Conservation (phyloP, 1,284 basidiomycete species). For the Schizophyllum commune region DNA sequence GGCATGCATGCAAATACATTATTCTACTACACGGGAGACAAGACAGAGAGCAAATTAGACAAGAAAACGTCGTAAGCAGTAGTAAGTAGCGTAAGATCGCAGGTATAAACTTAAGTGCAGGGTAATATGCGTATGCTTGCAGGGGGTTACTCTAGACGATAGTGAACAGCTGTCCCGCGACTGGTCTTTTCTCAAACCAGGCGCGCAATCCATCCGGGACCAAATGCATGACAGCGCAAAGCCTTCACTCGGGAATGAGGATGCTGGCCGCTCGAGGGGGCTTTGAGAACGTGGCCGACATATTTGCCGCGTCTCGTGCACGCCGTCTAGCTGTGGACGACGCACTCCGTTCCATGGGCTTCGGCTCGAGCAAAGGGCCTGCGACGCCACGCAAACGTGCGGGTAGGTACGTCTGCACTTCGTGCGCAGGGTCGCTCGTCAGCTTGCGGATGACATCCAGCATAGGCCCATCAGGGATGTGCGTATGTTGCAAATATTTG, state of each 20-base stretch:
- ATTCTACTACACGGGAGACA: not conserved
- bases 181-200: not conserved
- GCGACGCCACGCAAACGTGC: constrained; percentile 8
- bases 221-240: not conserved
- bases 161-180: not conserved
- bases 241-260: not conserved
- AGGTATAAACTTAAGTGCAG: not conserved
- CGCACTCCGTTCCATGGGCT: constrained; percentile 2
- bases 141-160: not conserved
- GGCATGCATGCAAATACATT: not conserved
- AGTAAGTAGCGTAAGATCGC: not conserved
- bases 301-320: constrained; percentile 2
- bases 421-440: constrained; percentile 37
- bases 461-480: constrained; percentile 19
- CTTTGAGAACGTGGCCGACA: constrained; percentile 12
- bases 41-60: not conserved
- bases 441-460: constrained; percentile 32
- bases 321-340: not conserved
- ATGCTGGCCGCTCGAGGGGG: constrained; percentile 8
- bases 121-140: not conserved
- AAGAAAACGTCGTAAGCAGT: not conserved
- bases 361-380: not conserved
- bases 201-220: not conserved
- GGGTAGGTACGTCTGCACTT: constrained; percentile 38
- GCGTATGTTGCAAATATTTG: constrained; percentile 19